Evolutionary conservation across 106 monocot species (phyloP).

Genomic region (Allium fistulosum): DNA sequence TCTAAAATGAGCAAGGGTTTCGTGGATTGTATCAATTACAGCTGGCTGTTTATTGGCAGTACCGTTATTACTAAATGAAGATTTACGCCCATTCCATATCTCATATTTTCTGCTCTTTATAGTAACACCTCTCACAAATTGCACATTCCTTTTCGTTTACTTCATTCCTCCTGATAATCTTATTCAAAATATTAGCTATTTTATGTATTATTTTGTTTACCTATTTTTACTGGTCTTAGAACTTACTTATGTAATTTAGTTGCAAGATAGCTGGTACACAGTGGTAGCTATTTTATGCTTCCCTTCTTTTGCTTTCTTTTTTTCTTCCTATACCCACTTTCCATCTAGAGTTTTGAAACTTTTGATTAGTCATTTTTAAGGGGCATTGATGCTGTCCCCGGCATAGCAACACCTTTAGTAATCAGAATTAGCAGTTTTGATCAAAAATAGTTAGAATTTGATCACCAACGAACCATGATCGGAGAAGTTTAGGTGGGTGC

Average conservation of each 20-base stretch:
- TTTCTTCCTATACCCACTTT: constrained; percentile 1
- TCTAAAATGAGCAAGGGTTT: no score
- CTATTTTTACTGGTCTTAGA: neutral
- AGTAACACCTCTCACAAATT: neutral
- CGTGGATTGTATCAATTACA: neutral
- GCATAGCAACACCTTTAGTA: no score
- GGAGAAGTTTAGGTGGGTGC: no score
- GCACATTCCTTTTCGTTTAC: neutral
- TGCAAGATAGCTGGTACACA: neutral
- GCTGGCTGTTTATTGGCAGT: neutral
- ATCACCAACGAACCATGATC: no score
- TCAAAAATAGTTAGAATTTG: no score
- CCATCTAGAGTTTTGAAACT: neutral
- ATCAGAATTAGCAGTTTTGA: no score
- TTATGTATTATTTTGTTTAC: neutral
- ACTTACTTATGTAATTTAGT: neutral
- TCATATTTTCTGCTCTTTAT: neutral
- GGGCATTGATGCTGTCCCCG: no score
- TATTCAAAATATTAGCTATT: neutral
- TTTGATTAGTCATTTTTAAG: neutral
- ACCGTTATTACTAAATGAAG: neutral
- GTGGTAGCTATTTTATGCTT: neutral
- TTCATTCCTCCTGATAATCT: no score
- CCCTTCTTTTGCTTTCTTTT: neutral
- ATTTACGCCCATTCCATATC: neutral